Evolutionary conservation across 306 rosid species (phyloP).

Genomic region (Sphenostylis stenocarpa): DNA sequence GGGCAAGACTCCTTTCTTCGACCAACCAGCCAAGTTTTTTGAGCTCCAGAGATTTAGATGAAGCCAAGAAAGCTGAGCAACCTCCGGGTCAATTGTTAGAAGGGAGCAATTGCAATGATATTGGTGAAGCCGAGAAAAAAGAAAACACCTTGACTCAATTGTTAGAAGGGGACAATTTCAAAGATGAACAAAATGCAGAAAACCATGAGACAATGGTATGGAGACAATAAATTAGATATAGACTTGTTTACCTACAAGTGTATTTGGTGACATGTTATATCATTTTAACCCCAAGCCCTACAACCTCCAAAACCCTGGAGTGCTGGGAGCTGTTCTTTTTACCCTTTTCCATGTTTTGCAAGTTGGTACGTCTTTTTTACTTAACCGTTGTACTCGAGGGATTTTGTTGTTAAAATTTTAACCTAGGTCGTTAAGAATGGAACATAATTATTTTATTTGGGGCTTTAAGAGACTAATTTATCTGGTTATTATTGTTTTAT

Average conservation of each 20-base stretch:
- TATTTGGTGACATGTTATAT: conserved; percentile 1
- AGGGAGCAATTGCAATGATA: conserved; percentile 33
- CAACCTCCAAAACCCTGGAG: neutral
- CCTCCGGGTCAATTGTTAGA: conserved; percentile 44
- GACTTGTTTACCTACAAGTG: conserved; percentile 4
- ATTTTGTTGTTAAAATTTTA: neutral
- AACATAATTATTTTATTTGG: conserved; percentile 4
- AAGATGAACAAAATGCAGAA: conserved; percentile 30
- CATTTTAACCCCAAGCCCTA: conserved; percentile 16
- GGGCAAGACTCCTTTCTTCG: conserved; percentile 74
- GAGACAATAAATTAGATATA: conserved; percentile 21
- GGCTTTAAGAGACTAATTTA: neutral
- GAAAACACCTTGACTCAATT: conserved; percentile 39
- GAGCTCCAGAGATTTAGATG: conserved; percentile 41
- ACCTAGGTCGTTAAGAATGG: conserved; percentile 2
- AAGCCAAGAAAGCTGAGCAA: conserved; percentile 45
- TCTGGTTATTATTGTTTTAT: neutral
- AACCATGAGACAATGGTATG: conserved; percentile 32
- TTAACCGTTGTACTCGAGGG: neutral
- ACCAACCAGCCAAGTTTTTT: conserved; percentile 75
- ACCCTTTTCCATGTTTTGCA: neutral
- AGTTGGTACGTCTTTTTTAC: conserved; percentile 1
- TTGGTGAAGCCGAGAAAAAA: conserved; percentile 39
- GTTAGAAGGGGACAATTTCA: conserved; percentile 35
- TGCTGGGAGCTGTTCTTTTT: neutral